Conservation (phyloP, 192 early-diverging fungal genomes). For the Backusella westeae region DNA sequence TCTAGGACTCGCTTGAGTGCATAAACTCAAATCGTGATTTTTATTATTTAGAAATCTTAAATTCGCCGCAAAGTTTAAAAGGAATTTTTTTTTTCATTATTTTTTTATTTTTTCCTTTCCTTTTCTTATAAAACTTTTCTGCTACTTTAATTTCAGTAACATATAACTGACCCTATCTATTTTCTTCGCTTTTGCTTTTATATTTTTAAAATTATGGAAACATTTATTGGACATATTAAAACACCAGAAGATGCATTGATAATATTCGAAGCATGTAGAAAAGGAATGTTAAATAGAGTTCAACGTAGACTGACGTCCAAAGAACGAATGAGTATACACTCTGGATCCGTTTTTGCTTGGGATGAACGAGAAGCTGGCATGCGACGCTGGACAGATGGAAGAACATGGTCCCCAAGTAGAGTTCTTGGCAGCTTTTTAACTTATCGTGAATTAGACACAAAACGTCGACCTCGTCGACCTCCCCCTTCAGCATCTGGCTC, state of each 20-base stretch:
- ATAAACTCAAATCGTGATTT: neutral
- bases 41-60: conserved; percentile 4
- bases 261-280: conserved; percentile 86
- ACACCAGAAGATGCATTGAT: conserved; percentile 83
- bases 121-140: neutral
- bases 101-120: neutral
- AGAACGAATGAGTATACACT: conserved; percentile 77
- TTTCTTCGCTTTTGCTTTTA: neutral
- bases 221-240: conserved; percentile 83
- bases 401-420: conserved; percentile 84
- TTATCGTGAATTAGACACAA: conserved; percentile 79
- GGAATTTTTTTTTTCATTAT: neutral
- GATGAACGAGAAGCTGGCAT: conserved; percentile 90
- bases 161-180: neutral
- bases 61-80: neutral
- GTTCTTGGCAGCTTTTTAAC: conserved; percentile 88
- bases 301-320: conserved; percentile 76
- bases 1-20: neutral
- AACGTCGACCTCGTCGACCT: conserved; percentile 45
- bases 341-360: conserved; percentile 88
- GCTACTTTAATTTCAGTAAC: neutral
- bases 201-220: conserved; percentile 61
- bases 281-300: conserved; percentile 68
- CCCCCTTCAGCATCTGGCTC: neutral
- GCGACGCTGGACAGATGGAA: conserved; percentile 91